phyloP scores from a whole-genome alignment of 176 grass and related monocot genomes.

The Melocanna baccifera region DNA sequence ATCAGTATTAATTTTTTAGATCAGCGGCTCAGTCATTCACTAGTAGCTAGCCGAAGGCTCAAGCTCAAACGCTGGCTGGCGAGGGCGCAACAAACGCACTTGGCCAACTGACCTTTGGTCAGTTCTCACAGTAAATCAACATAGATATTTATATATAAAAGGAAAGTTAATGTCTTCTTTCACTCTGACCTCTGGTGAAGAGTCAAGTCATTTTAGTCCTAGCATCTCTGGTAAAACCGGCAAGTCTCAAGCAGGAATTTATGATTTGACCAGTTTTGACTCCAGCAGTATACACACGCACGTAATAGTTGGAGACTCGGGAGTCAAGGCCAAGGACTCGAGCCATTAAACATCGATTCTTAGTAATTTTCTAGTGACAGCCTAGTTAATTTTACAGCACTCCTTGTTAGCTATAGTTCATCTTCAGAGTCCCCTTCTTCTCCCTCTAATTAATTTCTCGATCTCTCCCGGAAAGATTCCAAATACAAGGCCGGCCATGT shows the following conservation, averaged over 20 bases:
- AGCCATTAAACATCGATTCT: conserved; percentile 19
- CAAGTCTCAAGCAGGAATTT: background rate
- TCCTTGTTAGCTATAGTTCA: background rate
- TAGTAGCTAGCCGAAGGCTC: no score
- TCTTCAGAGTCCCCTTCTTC: no score
- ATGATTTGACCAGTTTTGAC: background rate
- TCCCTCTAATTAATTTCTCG: background rate
- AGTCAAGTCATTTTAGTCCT: background rate
- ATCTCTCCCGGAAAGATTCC: conserved; percentile 38
- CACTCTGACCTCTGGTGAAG: background rate
- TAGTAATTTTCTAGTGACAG: conserved; percentile 32
- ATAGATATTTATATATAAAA: no score
- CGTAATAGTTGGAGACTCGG: background rate
- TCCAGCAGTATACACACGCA: background rate
- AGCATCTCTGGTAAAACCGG: background rate
- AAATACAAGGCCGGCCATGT: background rate
- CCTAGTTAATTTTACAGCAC: background rate
- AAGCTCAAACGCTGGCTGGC: no score
- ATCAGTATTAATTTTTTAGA: no score
- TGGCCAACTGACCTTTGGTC: no score
- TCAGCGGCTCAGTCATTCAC: no score
- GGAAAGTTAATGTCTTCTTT: background rate
- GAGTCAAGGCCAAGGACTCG: background rate
- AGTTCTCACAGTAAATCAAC: no score
- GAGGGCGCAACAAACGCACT: no score